Evolutionary conservation across 768 basidiomycete species (phyloP).

Genomic region (Mycena maculata): DNA sequence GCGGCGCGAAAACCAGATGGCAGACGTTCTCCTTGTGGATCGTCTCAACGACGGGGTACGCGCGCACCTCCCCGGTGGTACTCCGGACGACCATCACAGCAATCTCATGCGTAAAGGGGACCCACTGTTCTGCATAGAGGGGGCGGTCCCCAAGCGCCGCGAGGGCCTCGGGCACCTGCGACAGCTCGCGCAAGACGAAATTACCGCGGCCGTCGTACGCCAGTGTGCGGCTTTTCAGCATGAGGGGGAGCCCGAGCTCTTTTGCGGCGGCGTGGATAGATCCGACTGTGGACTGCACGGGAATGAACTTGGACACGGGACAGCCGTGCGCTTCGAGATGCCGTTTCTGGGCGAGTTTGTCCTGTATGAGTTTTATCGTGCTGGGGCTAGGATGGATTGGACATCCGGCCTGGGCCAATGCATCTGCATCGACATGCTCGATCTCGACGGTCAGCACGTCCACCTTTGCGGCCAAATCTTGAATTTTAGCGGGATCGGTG

Average conservation of each 20-base stretch:
- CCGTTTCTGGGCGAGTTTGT: constrained; percentile 79
- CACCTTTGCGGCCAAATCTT: constrained; percentile 79
- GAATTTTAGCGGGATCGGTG: constrained; percentile 81
- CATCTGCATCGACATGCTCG: constrained; percentile 89
- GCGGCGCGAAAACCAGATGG: constrained; percentile 90
- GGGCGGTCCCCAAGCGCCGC: constrained; percentile 70
- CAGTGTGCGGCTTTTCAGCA: constrained; percentile 95
- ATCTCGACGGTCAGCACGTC: constrained; percentile 96
- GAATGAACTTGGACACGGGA: constrained; percentile 72
- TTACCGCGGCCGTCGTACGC: constrained; percentile 98
- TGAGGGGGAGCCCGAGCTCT: constrained; percentile 84
- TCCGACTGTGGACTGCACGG: constrained; percentile 65
- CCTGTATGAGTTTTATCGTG: constrained; percentile 91
- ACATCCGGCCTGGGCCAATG: constrained; percentile 71
- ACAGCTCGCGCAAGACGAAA: constrained; percentile 71
- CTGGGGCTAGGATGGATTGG: constrained; percentile 80
- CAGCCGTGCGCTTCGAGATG: constrained; percentile 74
- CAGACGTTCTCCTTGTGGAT: constrained; percentile 95
- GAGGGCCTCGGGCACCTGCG: constrained; percentile 64
- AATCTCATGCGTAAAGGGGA: constrained; percentile 88
- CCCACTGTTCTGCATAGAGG: constrained; percentile 95
- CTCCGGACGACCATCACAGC: constrained; percentile 97
- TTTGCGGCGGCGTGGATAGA: constrained; percentile 64
- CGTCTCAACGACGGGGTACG: constrained; percentile 95
- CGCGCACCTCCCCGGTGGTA: constrained; percentile 73